Conservation (phyloP, 306 rosid species). For the Quercus dentata region DNA sequence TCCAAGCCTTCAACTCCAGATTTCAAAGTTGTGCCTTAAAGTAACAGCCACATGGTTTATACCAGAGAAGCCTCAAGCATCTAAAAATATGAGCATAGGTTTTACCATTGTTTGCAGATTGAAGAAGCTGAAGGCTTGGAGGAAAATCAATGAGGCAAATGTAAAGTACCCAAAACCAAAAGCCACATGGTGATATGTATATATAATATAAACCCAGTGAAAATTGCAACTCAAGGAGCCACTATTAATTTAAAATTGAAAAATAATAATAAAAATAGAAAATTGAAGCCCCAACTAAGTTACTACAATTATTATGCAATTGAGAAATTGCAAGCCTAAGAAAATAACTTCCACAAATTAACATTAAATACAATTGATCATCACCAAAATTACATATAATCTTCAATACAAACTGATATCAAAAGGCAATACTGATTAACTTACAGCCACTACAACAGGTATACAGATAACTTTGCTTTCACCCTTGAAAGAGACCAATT, state of each 20-base stretch:
- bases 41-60: not conserved
- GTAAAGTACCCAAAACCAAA: not conserved
- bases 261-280: not conserved
- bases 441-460: constrained; percentile 83
- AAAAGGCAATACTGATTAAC: constrained; percentile 24
- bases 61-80: not conserved
- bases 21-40: not conserved
- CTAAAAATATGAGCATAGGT: not conserved
- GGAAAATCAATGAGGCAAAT: not conserved
- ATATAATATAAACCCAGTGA: not conserved
- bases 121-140: not conserved
- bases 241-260: not conserved
- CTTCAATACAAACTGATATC: not conserved
- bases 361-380: not conserved
- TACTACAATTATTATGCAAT: not conserved
- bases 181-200: not conserved
- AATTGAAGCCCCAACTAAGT: not conserved
- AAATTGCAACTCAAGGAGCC: not conserved
- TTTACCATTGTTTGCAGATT: not conserved
- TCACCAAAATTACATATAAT: not conserved
- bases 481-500: constrained; percentile 59
- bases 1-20: not conserved
- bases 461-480: constrained; percentile 69
- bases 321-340: not conserved
- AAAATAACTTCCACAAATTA: not conserved